These are phyloP conservation scores for Fusarium aywerte DNA, from an alignment of 2,329 filamentous ascomycete genomes.

Conservation along the genomic window DNA sequence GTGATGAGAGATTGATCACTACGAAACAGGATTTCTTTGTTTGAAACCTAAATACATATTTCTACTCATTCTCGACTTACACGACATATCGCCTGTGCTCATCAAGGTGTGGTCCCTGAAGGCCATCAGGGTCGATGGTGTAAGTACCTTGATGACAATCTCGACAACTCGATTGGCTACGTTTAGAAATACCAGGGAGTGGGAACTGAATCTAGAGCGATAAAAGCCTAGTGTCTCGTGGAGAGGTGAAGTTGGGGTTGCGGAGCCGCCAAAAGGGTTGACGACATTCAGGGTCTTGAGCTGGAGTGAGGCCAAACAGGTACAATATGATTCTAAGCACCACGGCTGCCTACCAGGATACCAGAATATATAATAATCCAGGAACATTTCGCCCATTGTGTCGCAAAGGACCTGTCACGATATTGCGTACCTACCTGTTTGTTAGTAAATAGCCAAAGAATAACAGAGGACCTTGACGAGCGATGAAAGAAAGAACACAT, in stretches of 20 bases:
- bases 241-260: neutral
- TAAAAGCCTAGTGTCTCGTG: conserved; percentile 1
- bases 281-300: neutral
- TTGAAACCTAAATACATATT: neutral
- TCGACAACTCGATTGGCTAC: conserved; percentile 16
- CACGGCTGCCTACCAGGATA: accelerated
- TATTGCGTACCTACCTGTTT: no score
- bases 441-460: no score
- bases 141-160: conserved; percentile 32
- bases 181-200: neutral
- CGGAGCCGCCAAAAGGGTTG: conserved; percentile 19
- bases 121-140: conserved; percentile 37
- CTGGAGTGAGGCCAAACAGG: neutral
- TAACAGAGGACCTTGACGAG: accelerated
- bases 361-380: accelerated
- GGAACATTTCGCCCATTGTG: no score
- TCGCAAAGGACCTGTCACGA: no score
- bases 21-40: no score
- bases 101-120: conserved; percentile 32
- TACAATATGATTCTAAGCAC: neutral
- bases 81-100: conserved; percentile 7
- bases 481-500: no score
- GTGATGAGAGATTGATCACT: no score
- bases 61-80: conserved; percentile 8
- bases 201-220: neutral